Evolutionary conservation across 371 early-diverging fungal species (phyloP).

Genomic region (Syncephalis plumigaleata): DNA sequence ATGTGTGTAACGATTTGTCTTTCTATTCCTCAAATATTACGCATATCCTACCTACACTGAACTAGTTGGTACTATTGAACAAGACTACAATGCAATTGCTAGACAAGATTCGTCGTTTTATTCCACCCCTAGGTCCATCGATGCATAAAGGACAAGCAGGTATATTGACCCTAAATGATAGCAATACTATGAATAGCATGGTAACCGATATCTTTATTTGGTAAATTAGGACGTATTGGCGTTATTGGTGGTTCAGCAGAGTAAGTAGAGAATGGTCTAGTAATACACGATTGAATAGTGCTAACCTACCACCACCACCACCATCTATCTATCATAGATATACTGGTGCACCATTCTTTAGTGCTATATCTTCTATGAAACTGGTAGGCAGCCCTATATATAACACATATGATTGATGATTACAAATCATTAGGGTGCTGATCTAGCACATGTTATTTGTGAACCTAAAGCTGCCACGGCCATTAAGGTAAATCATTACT

Average conservation of each 20-base stretch:
- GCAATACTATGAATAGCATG: too few relatives aligned
- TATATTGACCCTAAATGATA: conserved; percentile 8
- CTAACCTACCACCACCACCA: not conserved
- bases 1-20: too few relatives aligned
- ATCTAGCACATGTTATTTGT: conserved; percentile 82
- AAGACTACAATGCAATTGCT: too few relatives aligned
- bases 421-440: conserved; percentile 53
- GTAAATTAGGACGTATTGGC: conserved; percentile 34
- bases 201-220: not conserved
- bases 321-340: conserved; percentile 23
- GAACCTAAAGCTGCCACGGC: conserved; percentile 56
- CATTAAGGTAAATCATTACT: conserved; percentile 57
- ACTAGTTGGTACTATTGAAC: too few relatives aligned
- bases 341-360: conserved; percentile 92
- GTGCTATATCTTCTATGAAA: conserved; percentile 56
- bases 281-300: too few relatives aligned
- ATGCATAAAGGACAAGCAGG: conserved; percentile 83
- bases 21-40: too few relatives aligned
- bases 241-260: conserved; percentile 65
- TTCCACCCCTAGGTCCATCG: conserved; percentile 46
- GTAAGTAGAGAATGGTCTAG: conserved; percentile 15
- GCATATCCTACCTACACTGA: too few relatives aligned
- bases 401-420: not conserved
- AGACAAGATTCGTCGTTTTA: conserved; percentile 11
- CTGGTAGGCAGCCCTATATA: conserved; percentile 25